A percentile compares a stretch with the other conserved stretches of the same genome.
phyloP scores from a whole-genome alignment of 805 yeast genomes.

The Wickerhamiella qilinensis region DNA sequence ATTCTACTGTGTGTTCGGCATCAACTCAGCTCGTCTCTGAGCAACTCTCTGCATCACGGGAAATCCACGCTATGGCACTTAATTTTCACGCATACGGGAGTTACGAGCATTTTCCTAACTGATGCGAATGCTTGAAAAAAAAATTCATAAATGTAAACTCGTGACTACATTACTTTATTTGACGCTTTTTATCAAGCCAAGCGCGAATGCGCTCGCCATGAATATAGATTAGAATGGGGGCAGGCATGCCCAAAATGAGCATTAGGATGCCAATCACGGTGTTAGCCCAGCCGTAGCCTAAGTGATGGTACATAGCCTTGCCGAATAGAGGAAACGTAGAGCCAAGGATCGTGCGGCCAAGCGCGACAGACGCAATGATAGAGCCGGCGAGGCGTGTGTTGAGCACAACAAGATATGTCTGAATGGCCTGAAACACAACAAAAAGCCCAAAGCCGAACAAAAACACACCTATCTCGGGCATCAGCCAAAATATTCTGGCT shows the following conservation, averaged over 20 bases:
- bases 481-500: conserved; percentile 39
- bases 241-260: conserved; percentile 44
- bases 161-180: no score
- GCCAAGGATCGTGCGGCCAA: conserved; percentile 51
- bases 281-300: conserved; percentile 61
- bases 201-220: conserved; percentile 41
- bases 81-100: no score
- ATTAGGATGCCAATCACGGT: conserved; percentile 45
- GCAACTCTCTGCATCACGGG: no score
- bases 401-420: conserved; percentile 55
- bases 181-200: conserved; percentile 34
- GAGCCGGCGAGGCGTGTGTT: conserved; percentile 54
- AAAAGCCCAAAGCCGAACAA: conserved; percentile 44
- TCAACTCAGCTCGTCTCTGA: no score
- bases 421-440: conserved; percentile 52
- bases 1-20: no score
- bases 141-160: no score
- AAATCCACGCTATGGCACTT: no score
- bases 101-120: no score
- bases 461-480: conserved; percentile 45
- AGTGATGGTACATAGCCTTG: conserved; percentile 33
- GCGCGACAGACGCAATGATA: conserved; percentile 53
- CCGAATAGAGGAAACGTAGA: conserved; percentile 57
- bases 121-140: no score
- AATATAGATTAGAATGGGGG: conserved; percentile 38